Conservation (phyloP, 306 rosid genomes). For the Acacia crassicarpa region DNA sequence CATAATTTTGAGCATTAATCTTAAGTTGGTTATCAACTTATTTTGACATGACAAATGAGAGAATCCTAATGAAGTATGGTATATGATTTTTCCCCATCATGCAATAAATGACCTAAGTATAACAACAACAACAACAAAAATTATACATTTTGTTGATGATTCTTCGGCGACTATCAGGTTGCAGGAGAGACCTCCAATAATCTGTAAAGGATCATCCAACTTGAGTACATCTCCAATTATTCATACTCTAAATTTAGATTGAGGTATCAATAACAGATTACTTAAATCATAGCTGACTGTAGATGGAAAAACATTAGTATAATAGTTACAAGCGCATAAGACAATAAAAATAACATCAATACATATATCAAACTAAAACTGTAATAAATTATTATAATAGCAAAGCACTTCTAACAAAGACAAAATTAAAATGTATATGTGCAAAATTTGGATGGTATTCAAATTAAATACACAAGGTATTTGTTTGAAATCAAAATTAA, state of each 20-base stretch:
- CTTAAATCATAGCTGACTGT: neutral
- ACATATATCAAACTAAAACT: neutral
- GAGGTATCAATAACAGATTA: neutral
- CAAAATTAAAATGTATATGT: neutral
- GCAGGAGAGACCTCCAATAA: neutral
- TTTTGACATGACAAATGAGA: neutral
- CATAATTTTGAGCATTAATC: neutral
- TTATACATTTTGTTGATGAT: slow-evolving; percentile 20
- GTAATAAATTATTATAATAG: neutral
- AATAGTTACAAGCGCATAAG: neutral
- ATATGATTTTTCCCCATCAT: neutral
- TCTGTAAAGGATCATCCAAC: slow-evolving; percentile 9
- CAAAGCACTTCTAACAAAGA: neutral
- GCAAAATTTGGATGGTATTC: neutral
- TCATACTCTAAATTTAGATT: neutral
- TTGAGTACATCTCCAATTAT: slow-evolving; percentile 1
- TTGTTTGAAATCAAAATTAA: neutral
- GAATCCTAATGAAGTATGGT: neutral
- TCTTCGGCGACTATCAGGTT: slow-evolving; percentile 7
- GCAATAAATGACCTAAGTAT: neutral
- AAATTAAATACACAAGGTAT: neutral
- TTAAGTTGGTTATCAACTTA: neutral
- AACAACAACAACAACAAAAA: neutral
- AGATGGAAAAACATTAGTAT: neutral
- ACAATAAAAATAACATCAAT: neutral